Percentiles rank a stretch among this genome's conserved stretches.
Evolutionary conservation across 2,329 filamentous ascomycete species (phyloP).

Genomic region (Cladorrhinum sp.): DNA sequence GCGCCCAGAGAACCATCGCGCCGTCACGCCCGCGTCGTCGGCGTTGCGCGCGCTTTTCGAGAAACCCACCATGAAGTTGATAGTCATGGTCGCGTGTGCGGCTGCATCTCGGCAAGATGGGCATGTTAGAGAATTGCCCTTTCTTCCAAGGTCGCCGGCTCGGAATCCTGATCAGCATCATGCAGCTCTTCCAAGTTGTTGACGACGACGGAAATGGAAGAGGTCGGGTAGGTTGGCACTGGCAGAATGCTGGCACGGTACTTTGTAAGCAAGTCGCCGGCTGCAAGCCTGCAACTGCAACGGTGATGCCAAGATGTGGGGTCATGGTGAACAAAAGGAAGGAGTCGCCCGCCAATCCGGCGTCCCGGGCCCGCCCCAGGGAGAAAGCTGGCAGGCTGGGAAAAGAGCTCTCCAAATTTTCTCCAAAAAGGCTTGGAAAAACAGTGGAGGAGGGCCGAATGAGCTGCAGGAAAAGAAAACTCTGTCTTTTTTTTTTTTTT

Average conservation of each 20-base stretch:
- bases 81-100: too few relatives aligned
- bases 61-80: neutral
- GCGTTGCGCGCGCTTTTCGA: neutral
- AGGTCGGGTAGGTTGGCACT: neutral
- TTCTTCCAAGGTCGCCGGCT: neutral
- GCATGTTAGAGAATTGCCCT: neutral
- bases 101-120: too few relatives aligned
- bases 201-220: neutral
- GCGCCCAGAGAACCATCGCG: neutral
- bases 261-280: too few relatives aligned
- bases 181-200: neutral
- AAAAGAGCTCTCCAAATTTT: neutral
- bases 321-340: neutral
- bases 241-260: neutral
- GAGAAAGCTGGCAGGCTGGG: neutral
- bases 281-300: neutral
- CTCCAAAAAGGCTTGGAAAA: neutral
- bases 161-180: neutral
- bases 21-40: neutral
- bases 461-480: neutral
- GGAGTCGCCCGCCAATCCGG: too few relatives aligned
- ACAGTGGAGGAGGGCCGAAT: neutral
- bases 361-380: too few relatives aligned
- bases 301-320: neutral
- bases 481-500: neutral